These are phyloP conservation scores for Fusarium acutatum DNA, from an alignment of 2,329 filamentous ascomycete species.

Conservation along the genomic window DNA sequence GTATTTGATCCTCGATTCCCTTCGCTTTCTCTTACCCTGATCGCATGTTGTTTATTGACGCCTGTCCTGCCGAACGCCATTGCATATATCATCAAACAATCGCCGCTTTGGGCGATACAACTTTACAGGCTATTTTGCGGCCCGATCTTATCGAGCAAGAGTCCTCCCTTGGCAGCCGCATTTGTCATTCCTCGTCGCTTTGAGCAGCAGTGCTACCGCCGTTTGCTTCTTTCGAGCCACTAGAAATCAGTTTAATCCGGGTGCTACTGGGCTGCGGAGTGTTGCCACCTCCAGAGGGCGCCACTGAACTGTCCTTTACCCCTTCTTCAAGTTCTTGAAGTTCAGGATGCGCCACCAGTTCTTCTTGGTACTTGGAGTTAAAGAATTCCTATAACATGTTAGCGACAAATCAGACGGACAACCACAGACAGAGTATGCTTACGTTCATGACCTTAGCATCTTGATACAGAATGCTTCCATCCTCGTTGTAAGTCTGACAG, in stretches of 20 bases:
- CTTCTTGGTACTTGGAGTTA: conserved; percentile 61
- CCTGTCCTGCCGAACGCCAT: conserved; percentile 43
- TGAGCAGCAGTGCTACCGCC: conserved; percentile 52
- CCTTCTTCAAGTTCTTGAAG: conserved; percentile 64
- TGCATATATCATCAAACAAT: conserved; percentile 46
- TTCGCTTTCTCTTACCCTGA: conserved; percentile 37
- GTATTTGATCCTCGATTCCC: conserved; percentile 38
- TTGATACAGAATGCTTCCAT: conserved; percentile 88
- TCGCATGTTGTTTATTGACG: conserved; percentile 38
- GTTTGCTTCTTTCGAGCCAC: conserved; percentile 49
- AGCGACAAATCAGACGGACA: conserved; percentile 34
- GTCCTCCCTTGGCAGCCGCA: neutral
- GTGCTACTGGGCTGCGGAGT: conserved; percentile 72
- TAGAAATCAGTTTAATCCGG: conserved; percentile 74
- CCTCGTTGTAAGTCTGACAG: conserved; percentile 96
- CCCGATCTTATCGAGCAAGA: conserved; percentile 1
- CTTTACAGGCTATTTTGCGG: conserved; percentile 14
- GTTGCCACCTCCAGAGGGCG: conserved; percentile 65
- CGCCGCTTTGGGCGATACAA: conserved; percentile 24
- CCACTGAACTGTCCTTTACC: conserved; percentile 49
- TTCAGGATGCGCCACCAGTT: conserved; percentile 63
- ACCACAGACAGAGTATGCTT: conserved; percentile 26
- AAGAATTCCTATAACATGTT: conserved; percentile 63
- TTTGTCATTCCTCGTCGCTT: conserved; percentile 62
- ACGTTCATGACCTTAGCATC: conserved; percentile 96